Conservation (phyloP, 805 yeast species). For the Ogataea henricii region DNA sequence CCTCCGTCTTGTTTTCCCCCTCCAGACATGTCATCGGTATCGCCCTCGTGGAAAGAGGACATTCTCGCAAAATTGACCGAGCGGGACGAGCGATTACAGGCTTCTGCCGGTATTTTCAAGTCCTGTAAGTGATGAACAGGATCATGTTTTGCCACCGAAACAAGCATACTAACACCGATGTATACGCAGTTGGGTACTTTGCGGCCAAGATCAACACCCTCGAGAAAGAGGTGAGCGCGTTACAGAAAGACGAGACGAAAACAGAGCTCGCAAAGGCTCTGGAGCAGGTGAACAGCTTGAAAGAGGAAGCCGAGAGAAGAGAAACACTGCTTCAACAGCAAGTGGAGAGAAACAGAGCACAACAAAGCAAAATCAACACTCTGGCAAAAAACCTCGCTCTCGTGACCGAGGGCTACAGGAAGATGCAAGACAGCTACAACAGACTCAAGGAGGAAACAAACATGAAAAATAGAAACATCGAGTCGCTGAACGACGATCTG, state of each 20-base stretch:
- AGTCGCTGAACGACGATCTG: slow-evolving; percentile 51
- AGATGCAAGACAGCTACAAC: slow-evolving; percentile 20
- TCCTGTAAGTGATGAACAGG: slow-evolving; percentile 33
- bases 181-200: slow-evolving; percentile 19
- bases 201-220: slow-evolving; percentile 12
- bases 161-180: slow-evolving; percentile 12
- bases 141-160: background rate
- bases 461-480: slow-evolving; percentile 47
- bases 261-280: slow-evolving; percentile 17
- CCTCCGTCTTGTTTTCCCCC: no score
- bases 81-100: slow-evolving; percentile 20
- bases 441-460: slow-evolving; percentile 34
- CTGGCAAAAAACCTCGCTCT: slow-evolving; percentile 22
- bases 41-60: slow-evolving; percentile 25
- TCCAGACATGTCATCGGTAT: background rate
- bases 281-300: slow-evolving; percentile 9
- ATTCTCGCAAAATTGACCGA: slow-evolving; percentile 18
- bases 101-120: slow-evolving; percentile 16
- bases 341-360: slow-evolving; percentile 7
- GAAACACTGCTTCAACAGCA: slow-evolving; percentile 12
- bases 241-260: slow-evolving; percentile 20
- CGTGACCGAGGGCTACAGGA: slow-evolving; percentile 28
- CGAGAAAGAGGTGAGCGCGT: slow-evolving; percentile 17
- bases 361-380: slow-evolving; percentile 10
- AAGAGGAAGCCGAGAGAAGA: slow-evolving; percentile 9